Evolutionary conservation across 345 rosid species (phyloP), one percentile per base, ranked within the genome.

Genomic region (Eucalyptus pauciflora): DNA sequence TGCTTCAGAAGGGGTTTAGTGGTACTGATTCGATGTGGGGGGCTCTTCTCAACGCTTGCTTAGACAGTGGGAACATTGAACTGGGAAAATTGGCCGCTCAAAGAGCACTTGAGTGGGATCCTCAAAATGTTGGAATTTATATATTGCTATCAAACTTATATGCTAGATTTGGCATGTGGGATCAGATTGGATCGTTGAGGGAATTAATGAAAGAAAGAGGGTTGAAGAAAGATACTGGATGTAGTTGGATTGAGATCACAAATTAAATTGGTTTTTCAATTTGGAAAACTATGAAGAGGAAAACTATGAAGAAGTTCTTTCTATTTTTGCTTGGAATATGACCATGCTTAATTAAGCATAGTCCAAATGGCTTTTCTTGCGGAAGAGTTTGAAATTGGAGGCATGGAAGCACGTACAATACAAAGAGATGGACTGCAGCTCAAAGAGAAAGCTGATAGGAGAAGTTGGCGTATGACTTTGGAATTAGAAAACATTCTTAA

Each of bases 11-110:
- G 90, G 93, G 93, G 83, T 88, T 88, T 86, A 89, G 67, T 54
- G 88, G 80, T 62, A 90, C 90, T 87, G 87, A 91, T 90, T 91
- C 95, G 8, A 89, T 94, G 94, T 95, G 96, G 96, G 96, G 95
- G 22, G 86, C 95, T 89, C 89, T 95, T 90, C 94, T 93, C 67
- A 92, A 92, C 71, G 94, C 95, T 87, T 93, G 95, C 54, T 86
- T 90, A 64, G 92, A 92, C 54, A 87, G 87, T 31, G 93, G 95
- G n/a, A 91, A 92, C 80, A 76, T 94, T 29, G 94, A 94, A 89
- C 50, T 94, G 91, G 96, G 93, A 51, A 89, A 88, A 91, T 90
- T 95, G 89, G 95, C 95, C 67, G 93, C 96, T 54, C 89, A 41
- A 69, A 93, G 89, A 88, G 95, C 95, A 49, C 94, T 95, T 7